A percentile compares a stretch with the other conserved stretches of the same genome.
Evolutionary conservation across 345 rosid species (phyloP).

Genomic region (Barbarea vulgaris): DNA sequence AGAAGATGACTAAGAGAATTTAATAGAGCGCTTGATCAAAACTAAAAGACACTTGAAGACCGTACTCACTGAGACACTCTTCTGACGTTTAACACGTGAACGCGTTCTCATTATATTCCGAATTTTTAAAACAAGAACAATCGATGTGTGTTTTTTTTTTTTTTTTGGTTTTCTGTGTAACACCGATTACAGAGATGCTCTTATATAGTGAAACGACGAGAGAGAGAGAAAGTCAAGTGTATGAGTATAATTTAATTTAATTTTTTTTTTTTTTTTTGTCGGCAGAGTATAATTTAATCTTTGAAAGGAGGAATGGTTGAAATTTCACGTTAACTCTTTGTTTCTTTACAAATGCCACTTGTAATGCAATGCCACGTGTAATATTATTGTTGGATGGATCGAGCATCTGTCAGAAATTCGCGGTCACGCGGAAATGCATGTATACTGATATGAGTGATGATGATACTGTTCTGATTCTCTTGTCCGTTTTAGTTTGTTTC

Average conservation of each 20-base stretch:
- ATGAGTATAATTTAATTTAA: too few relatives aligned
- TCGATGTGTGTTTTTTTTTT: background rate
- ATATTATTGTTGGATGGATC: background rate
- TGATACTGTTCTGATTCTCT: slow-evolving; percentile 12
- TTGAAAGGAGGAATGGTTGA: background rate
- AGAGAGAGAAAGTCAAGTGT: background rate
- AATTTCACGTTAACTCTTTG: slow-evolving; percentile 1
- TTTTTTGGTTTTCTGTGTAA: background rate
- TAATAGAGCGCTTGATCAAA: slow-evolving; percentile 38
- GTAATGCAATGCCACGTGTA: background rate
- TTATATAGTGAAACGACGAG: slow-evolving; percentile 19
- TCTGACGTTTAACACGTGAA: slow-evolving; percentile 29
- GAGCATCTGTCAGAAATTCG: slow-evolving; percentile 15
- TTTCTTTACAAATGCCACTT: background rate
- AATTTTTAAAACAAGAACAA: background rate
- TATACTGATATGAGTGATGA: background rate
- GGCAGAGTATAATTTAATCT: too few relatives aligned
- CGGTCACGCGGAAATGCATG: slow-evolving; percentile 15
- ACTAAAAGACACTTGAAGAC: slow-evolving; percentile 40
- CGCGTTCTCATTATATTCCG: slow-evolving; percentile 19
- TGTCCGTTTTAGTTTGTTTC: slow-evolving; percentile 26
- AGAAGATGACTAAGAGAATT: slow-evolving; percentile 21
- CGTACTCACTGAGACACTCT: slow-evolving; percentile 39
- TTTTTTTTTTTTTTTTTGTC: too few relatives aligned
- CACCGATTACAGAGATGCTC: slow-evolving; percentile 10